phyloP scores from a whole-genome alignment of 1,284 basidiomycete genomes.

The Ceratobasidium sp. region DNA sequence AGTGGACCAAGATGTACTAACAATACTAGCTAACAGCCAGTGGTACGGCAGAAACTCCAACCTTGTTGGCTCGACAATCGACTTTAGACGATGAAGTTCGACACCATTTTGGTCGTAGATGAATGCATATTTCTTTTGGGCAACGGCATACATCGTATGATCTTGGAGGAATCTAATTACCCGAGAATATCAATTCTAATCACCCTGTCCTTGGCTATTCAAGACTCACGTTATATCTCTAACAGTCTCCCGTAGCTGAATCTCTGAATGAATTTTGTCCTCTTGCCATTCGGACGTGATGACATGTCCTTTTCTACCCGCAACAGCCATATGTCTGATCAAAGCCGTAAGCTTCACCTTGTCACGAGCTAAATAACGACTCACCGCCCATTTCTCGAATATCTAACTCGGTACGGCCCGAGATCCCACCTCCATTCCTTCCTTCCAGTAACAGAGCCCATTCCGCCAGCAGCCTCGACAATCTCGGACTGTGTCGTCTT shows the following conservation, averaged over 20 bases:
- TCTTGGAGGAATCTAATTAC: slow-evolving; percentile 84
- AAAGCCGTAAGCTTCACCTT: slow-evolving; percentile 6
- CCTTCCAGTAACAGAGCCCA: slow-evolving; percentile 75
- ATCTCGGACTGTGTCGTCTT: slow-evolving; percentile 85
- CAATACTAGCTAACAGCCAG: slow-evolving; percentile 88
- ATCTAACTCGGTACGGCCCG: slow-evolving; percentile 84
- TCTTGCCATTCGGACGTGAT: slow-evolving; percentile 96
- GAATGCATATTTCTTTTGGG: slow-evolving; percentile 95
- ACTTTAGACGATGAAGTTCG: slow-evolving; percentile 85
- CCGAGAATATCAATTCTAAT: neutral
- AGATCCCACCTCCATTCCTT: slow-evolving; percentile 85
- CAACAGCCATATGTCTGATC: slow-evolving; percentile 82
- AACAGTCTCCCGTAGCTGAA: slow-evolving; percentile 89
- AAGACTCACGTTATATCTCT: slow-evolving; percentile 81
- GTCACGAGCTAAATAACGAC: slow-evolving; percentile 49
- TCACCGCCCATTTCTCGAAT: slow-evolving; percentile 89
- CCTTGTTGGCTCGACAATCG: slow-evolving; percentile 88
- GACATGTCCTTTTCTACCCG: slow-evolving; percentile 85
- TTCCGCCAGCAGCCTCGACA: slow-evolving; percentile 66
- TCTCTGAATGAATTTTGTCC: slow-evolving; percentile 84
- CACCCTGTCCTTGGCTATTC: neutral
- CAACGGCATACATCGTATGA: slow-evolving; percentile 91
- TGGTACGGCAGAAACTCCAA: slow-evolving; percentile 97
- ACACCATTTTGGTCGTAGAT: slow-evolving; percentile 96
- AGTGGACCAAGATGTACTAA: slow-evolving; percentile 53